A percentile compares a stretch with the other conserved stretches of the same genome.
Conservation (phyloP, 2,329 filamentous ascomycete genomes). For the Fusarium paranaense region DNA sequence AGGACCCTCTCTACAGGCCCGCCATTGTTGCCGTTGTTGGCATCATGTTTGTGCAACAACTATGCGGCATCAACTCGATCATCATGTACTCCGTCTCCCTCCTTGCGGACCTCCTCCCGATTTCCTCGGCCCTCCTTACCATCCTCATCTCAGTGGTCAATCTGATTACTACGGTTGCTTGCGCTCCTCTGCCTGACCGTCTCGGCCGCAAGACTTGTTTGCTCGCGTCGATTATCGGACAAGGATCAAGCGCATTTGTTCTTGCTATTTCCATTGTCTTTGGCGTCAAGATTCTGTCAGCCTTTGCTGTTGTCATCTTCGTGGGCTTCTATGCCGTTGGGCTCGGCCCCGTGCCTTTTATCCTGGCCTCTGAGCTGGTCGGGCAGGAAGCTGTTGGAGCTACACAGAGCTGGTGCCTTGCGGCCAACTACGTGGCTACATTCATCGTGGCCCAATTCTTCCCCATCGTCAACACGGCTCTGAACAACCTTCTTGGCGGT, state of each 20-base stretch:
- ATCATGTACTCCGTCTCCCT: conserved; percentile 98
- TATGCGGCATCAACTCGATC: conserved; percentile 95
- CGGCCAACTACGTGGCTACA: conserved; percentile 89
- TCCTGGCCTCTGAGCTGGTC: conserved; percentile 91
- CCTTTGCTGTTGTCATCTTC: conserved; percentile 84
- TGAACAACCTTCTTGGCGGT: conserved; percentile 73
- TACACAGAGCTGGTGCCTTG: conserved; percentile 88
- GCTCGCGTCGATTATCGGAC: conserved; percentile 83
- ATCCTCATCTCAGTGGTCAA: conserved; percentile 90
- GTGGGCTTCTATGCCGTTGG: conserved; percentile 92
- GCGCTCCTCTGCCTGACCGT: conserved; percentile 86
- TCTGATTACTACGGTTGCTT: conserved; percentile 82
- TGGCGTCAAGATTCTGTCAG: conserved; percentile 79
- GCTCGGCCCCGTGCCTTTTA: conserved; percentile 93
- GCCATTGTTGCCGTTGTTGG: conserved; percentile 87
- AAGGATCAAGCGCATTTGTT: conserved; percentile 81
- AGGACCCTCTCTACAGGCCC: conserved; percentile 74
- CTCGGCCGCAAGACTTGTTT: conserved; percentile 90
- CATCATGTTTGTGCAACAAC: conserved; percentile 92
- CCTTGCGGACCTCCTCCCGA: conserved; percentile 81
- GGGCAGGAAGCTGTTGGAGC: conserved; percentile 91
- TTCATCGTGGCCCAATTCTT: conserved; percentile 97
- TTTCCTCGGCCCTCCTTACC: conserved; percentile 85
- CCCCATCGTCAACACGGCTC: conserved; percentile 81
- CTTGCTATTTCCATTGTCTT: conserved; percentile 85